These are phyloP conservation scores for Delphinella strobiligena DNA, from an alignment of 2,329 filamentous ascomycete species.

Conservation along the genomic window DNA sequence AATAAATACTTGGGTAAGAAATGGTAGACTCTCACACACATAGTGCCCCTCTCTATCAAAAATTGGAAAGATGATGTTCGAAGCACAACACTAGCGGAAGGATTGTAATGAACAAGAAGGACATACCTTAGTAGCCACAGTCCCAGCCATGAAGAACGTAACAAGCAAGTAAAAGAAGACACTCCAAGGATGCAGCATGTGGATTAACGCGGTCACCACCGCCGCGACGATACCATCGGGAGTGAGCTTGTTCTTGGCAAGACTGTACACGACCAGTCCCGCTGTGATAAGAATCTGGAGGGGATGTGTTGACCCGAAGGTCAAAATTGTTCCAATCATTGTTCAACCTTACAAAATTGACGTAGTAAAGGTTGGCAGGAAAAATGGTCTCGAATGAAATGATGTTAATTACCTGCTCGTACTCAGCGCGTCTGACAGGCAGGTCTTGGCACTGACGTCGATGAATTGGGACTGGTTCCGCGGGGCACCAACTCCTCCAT, in stretches of 20 bases:
- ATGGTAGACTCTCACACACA: too few relatives aligned
- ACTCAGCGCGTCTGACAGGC: too few relatives aligned
- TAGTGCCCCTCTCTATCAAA: too few relatives aligned
- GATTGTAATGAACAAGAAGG: background rate
- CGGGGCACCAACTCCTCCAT: too few relatives aligned
- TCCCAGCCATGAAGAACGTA: conserved; percentile 80
- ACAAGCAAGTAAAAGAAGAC: conserved; percentile 75
- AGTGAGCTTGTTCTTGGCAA: conserved; percentile 52
- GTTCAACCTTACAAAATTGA: too few relatives aligned
- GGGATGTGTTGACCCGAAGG: background rate
- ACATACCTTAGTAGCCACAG: conserved; percentile 64
- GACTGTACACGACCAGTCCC: conserved; percentile 32
- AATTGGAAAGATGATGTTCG: too few relatives aligned
- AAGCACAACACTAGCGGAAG: background rate
- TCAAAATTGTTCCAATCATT: too few relatives aligned
- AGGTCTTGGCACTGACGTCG: too few relatives aligned
- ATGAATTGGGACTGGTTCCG: too few relatives aligned
- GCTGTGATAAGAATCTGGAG: conserved; percentile 11
- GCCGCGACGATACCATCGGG: conserved; percentile 62
- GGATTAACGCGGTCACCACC: conserved; percentile 58
- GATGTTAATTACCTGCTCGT: too few relatives aligned
- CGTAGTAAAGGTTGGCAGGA: too few relatives aligned
- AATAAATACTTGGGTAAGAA: background rate
- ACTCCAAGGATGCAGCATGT: conserved; percentile 88
- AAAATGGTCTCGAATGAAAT: too few relatives aligned